Evolutionary conservation across 352 stramenopile species (phyloP).

Genomic region (Phytophthora boehmeriae): DNA sequence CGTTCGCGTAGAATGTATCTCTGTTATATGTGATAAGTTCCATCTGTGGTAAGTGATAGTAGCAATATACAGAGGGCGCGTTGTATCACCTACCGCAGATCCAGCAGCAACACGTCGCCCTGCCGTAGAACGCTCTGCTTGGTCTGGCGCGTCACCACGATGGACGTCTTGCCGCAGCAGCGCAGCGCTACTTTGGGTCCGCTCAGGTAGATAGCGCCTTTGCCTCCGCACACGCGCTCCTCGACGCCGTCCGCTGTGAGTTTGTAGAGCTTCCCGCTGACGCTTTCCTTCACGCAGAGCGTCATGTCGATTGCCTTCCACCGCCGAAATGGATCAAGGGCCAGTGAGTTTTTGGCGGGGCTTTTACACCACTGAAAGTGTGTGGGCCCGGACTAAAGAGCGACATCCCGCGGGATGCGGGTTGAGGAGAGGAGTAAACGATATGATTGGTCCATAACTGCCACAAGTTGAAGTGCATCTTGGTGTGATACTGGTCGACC

Average conservation of each 20-base stretch:
- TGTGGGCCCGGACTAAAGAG: too few species aligned
- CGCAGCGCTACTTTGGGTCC: slow-evolving; percentile 71
- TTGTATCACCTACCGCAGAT: slow-evolving; percentile 36
- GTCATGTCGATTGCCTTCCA: slow-evolving; percentile 14
- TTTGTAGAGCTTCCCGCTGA: slow-evolving; percentile 62
- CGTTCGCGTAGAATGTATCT: slow-evolving; percentile 84
- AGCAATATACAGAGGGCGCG: not conserved
- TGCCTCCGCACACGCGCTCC: slow-evolving; percentile 66
- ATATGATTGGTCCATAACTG: not conserved
- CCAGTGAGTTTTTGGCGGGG: slow-evolving; percentile 7
- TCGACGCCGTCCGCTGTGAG: slow-evolving; percentile 57
- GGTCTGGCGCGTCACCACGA: slow-evolving; percentile 72
- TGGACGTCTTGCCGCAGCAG: slow-evolving; percentile 76
- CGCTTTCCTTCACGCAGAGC: slow-evolving; percentile 75
- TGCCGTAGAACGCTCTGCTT: slow-evolving; percentile 80
- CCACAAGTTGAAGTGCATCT: too few species aligned
- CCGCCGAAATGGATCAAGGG: not conserved
- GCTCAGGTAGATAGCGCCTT: slow-evolving; percentile 72
- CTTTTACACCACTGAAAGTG: too few species aligned
- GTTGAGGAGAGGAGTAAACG: not conserved
- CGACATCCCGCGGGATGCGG: slow-evolving; percentile 1
- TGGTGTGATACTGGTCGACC: too few species aligned
- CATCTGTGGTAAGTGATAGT: not conserved
- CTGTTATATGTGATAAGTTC: slow-evolving; percentile 16
- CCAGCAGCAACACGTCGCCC: slow-evolving; percentile 74